These are phyloP conservation scores for Solanum sparsipilum DNA, from an alignment of 257 asterid species.

Conservation along the genomic window DNA sequence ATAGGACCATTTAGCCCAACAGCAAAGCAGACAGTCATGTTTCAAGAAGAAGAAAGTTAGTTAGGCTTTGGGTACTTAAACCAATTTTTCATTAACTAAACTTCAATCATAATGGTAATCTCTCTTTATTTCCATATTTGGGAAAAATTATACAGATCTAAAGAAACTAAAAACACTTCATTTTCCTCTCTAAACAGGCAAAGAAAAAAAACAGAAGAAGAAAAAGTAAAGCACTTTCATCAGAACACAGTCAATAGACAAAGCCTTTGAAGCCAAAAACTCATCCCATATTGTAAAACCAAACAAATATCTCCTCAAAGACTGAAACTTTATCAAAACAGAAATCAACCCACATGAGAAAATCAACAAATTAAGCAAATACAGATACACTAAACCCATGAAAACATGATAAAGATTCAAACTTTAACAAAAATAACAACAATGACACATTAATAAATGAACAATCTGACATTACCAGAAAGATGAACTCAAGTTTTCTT, in stretches of 20 bases:
- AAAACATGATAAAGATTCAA: background rate
- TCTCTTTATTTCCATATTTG: background rate
- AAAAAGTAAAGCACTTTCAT: background rate
- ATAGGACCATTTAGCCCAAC: background rate
- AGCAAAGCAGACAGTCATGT: background rate
- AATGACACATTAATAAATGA: background rate
- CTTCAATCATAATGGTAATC: background rate
- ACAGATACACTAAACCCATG: background rate
- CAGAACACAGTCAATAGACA: background rate
- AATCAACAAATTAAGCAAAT: background rate
- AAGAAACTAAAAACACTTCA: background rate
- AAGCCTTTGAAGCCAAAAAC: background rate
- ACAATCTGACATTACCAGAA: background rate
- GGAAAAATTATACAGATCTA: background rate
- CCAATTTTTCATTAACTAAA: background rate
- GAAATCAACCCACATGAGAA: background rate
- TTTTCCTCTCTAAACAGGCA: background rate
- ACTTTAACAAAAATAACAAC: background rate
- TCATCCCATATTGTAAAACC: slow-evolving; percentile 4
- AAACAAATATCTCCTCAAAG: background rate
- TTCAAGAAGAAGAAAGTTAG: background rate
- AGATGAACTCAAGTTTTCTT: background rate
- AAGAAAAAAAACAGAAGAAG: background rate
- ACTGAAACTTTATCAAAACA: background rate
- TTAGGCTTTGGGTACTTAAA: background rate